These are phyloP conservation scores for Ananas comosus DNA, from an alignment of 176 grass and related monocot genomes.

Conservation along the genomic window DNA sequence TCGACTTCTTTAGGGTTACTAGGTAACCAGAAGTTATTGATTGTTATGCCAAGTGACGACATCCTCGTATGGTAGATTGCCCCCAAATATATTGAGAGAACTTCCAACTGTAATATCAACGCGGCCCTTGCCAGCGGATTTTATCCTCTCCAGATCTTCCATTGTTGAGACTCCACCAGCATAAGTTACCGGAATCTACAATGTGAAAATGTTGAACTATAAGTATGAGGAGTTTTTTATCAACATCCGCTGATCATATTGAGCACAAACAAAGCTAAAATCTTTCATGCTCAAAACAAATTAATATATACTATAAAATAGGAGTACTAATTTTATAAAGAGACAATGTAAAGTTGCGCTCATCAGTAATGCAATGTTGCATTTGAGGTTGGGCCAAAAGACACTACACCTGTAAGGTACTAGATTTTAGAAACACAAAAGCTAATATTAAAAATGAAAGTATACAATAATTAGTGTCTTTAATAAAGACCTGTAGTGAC, in stretches of 20 bases:
- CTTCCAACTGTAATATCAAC: constrained; percentile 81
- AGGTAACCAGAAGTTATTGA: constrained; percentile 38
- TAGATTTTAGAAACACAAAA: too few species aligned
- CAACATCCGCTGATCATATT: background rate
- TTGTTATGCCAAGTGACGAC: constrained; percentile 75
- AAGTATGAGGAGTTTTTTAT: constrained; percentile 3
- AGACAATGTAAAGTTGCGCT: too few species aligned
- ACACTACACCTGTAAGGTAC: too few species aligned
- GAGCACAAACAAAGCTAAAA: background rate
- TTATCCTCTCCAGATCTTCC: too few species aligned
- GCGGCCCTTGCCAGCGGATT: too few species aligned
- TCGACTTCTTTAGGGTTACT: background rate
- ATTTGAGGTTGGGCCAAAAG: too few species aligned
- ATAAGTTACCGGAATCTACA: constrained; percentile 80
- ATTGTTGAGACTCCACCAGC: constrained; percentile 79
- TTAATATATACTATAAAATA: too few species aligned
- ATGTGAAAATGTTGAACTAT: constrained; percentile 4
- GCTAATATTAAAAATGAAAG: too few species aligned
- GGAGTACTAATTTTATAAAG: too few species aligned
- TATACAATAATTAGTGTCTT: too few species aligned
- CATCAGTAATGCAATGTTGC: too few species aligned
- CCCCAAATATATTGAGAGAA: constrained; percentile 77
- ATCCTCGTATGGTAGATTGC: constrained; percentile 40
- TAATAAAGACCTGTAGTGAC: background rate
- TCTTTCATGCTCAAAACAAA: too few species aligned